A percentile compares a stretch with the other conserved stretches of the same genome.
phyloP scores from a whole-genome alignment of 2,329 filamentous ascomycete genomes.

The Pestalotiopsis sp. region DNA sequence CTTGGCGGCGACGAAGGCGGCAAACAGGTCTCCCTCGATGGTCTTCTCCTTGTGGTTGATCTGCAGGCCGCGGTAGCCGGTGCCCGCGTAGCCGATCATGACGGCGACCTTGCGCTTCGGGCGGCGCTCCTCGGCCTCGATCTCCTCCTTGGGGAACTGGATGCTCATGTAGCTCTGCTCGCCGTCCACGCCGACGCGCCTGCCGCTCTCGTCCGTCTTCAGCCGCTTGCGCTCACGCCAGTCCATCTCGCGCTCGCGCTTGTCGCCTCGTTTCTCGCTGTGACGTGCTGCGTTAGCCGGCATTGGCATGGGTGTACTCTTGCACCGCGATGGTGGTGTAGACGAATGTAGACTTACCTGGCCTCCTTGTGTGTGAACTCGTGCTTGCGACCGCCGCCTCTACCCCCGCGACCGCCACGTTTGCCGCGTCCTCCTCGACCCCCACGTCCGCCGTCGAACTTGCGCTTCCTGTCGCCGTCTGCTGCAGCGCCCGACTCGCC shows the following conservation, averaged over 20 bases:
- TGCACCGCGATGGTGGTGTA: not conserved
- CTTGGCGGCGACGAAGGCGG: constrained; percentile 85
- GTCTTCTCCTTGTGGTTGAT: constrained; percentile 83
- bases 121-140: constrained; percentile 80
- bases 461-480: constrained; percentile 20
- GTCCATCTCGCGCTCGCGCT: constrained; percentile 48
- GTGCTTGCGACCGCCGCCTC: constrained; percentile 14
- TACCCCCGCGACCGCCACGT: constrained; percentile 18
- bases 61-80: constrained; percentile 97
- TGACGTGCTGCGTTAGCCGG: constrained; percentile 48
- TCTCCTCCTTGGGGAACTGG: constrained; percentile 73
- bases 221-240: constrained; percentile 57
- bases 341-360: not conserved
- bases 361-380: constrained; percentile 22
- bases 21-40: constrained; percentile 94
- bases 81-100: constrained; percentile 92
- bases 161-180: constrained; percentile 58
- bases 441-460: constrained; percentile 17
- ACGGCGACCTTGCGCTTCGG: constrained; percentile 98
- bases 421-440: constrained; percentile 15
- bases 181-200: constrained; percentile 29
- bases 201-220: constrained; percentile 43
- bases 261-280: constrained; percentile 50
- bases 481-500: constrained; percentile 17
- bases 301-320: constrained; percentile 24